Base-by-base conservation (phyloP, 2,329 filamentous ascomycete genomes). In the Fusarium temperatum region DNA sequence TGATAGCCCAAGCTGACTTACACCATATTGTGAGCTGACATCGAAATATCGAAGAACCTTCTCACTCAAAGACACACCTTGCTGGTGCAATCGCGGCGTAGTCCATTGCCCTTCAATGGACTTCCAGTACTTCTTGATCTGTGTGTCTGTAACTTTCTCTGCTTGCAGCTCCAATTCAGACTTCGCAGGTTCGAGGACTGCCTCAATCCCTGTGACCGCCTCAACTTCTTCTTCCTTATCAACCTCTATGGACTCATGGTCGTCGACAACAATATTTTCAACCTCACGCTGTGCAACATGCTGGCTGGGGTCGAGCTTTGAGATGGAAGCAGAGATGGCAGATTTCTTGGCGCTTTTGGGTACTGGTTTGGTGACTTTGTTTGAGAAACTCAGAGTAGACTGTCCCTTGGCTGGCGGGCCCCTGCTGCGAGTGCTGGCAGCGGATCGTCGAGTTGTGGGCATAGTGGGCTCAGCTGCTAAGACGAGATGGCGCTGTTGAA, bases 1-100 rank as follows among this genome's bases (percentile, higher is more conserved):
- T 24, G 9, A 18, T 24, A n/a, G 28, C 20, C 12, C 17, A 26
- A 48, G 36, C 20, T n/a, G n/a, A 90, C 93, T 85, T 90, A 97
- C 95, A 64, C 96, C 96, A 81, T 94, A 99, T 78, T 98, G 94
- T 68, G 89, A 94, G 79, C 92, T 96, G 75, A 97, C 92, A 81
- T 99, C 96, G 83, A 96, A 99, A 81, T 98, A 94, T 72, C 96
- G 87, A 78, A 98, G 83, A 32, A 98, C 90, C 86, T 96, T 98
- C 87, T 98, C 95, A 63, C 92, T 87, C 51, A 93, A 75, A 17
- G 86, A 88, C 75, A 98, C 80, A 6, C 87, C 91, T 77, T 92
- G 83, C 83, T 97, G 94, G 79, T 98, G 96, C 41, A 97, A 91
- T 77, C 92, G 85, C 47, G 89, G 89, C 24, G 93, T 89, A 67